A percentile compares a stretch with the other conserved stretches of the same genome.
Conservation (phyloP, 257 asterid genomes). For the Salvia splendens region DNA sequence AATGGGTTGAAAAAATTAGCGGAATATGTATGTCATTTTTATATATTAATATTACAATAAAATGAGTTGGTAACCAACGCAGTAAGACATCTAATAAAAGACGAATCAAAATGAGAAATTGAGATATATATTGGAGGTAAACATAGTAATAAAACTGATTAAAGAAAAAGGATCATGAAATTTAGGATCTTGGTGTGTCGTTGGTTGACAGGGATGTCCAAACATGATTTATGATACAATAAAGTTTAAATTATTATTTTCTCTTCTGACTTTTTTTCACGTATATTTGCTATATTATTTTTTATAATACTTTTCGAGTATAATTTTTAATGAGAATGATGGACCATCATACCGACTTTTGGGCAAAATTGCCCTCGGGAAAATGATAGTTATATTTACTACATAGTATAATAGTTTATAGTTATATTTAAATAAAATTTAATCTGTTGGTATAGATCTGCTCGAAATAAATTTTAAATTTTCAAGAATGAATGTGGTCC, state of each 20-base stretch:
- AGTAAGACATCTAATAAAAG: too few relatives aligned
- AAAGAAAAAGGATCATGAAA: too few relatives aligned
- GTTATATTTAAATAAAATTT: not conserved
- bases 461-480: not conserved
- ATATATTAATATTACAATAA: too few relatives aligned
- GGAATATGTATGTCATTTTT: too few relatives aligned
- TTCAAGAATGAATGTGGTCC: constrained; percentile 20
- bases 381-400: constrained; percentile 3
- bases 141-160: too few relatives aligned
- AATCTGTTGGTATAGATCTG: too few relatives aligned
- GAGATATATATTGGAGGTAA: too few relatives aligned
- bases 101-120: too few relatives aligned
- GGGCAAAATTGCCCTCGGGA: not conserved
- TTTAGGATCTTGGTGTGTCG: constrained; percentile 19
- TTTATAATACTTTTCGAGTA: not conserved
- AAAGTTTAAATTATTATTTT: constrained; percentile 21
- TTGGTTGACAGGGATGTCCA: constrained; percentile 35
- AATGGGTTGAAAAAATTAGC: too few relatives aligned
- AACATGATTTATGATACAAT: constrained; percentile 31
- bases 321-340: constrained; percentile 16
- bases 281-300: not conserved
- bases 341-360: constrained; percentile 21
- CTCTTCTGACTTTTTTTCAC: constrained; percentile 6
- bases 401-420: not conserved
- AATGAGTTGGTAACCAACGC: too few relatives aligned